These are phyloP conservation scores for Pyrenophora tritici-repentis DNA, from an alignment of 2,329 filamentous ascomycete genomes.

Conservation along the genomic window DNA sequence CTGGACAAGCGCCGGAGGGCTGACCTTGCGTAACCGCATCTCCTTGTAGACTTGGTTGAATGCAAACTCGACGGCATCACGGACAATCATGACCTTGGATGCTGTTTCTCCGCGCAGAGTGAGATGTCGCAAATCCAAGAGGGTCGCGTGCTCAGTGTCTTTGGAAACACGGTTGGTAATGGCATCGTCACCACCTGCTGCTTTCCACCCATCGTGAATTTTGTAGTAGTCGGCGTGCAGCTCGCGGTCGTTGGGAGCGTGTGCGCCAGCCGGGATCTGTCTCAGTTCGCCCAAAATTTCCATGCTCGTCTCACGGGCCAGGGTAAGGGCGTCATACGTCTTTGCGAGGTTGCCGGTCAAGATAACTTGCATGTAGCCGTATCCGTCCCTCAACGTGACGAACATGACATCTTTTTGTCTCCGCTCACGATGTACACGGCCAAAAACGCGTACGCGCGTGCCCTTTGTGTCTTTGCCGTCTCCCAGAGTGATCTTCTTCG, in stretches of 20 bases:
- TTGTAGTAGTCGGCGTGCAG: conserved; percentile 89
- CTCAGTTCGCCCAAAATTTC: conserved; percentile 83
- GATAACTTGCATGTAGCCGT: conserved; percentile 83
- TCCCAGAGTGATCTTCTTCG: conserved; percentile 60
- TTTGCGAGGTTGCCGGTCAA: conserved; percentile 80
- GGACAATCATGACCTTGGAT: conserved; percentile 85
- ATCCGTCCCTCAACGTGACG: conserved; percentile 82
- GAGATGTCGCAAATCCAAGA: conserved; percentile 82
- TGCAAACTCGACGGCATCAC: conserved; percentile 77
- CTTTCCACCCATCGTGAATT: conserved; percentile 68
- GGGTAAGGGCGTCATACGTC: conserved; percentile 87
- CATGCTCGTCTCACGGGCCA: conserved; percentile 87
- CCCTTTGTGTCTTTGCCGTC: conserved; percentile 62
- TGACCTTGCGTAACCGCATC: conserved; percentile 78
- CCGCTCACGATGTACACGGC: conserved; percentile 80
- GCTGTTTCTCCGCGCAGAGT: conserved; percentile 82
- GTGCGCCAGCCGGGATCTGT: conserved; percentile 75
- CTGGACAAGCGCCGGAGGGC: conserved; percentile 88
- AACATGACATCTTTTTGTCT: conserved; percentile 86
- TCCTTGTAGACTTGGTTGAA: conserved; percentile 82
- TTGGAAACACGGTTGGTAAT: conserved; percentile 81
- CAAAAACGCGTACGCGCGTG: conserved; percentile 77
- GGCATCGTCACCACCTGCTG: conserved; percentile 85
- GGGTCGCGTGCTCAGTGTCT: conserved; percentile 71
- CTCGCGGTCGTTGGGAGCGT: conserved; percentile 83